Conservation (phyloP, 2,329 filamentous ascomycete genomes). For the Xylariaceae sp. region DNA sequence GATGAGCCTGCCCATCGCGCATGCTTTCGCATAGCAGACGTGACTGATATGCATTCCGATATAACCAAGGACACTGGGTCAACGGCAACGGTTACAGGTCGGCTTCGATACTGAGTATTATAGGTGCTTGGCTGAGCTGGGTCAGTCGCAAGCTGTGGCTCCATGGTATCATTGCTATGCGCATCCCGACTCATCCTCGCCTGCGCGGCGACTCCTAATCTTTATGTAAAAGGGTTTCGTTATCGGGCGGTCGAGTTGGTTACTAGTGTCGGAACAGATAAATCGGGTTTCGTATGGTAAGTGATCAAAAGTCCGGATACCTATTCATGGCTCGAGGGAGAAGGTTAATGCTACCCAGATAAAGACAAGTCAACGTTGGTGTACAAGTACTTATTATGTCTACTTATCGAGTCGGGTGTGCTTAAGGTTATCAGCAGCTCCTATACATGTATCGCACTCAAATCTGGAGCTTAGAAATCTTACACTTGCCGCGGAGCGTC, state of each 20-base stretch:
- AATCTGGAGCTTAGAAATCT: slow-evolving; percentile 9
- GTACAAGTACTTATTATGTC: not conserved
- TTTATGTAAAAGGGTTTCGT: slow-evolving; percentile 10
- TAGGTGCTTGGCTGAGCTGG: slow-evolving; percentile 32
- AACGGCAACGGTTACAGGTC: slow-evolving; percentile 76
- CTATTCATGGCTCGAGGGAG: not conserved
- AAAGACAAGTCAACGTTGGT: not conserved
- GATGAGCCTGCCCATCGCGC: slow-evolving; percentile 94
- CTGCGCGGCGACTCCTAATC: slow-evolving; percentile 27
- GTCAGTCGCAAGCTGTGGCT: slow-evolving; percentile 31
- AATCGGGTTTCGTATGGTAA: not conserved
- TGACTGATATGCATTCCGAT: slow-evolving; percentile 98
- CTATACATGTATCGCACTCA: slow-evolving; percentile 1
- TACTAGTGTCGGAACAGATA: too few relatives aligned
- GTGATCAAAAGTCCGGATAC: not conserved
- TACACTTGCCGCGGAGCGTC: slow-evolving; percentile 16
- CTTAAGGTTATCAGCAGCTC: too few relatives aligned
- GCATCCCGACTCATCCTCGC: slow-evolving; percentile 44
- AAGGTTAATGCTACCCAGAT: not conserved
- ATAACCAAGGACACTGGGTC: slow-evolving; percentile 92
- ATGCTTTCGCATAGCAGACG: slow-evolving; percentile 97
- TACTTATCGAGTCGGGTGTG: not conserved
- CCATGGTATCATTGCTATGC: slow-evolving; percentile 33
- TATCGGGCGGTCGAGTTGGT: slow-evolving; percentile 4
- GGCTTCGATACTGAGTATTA: slow-evolving; percentile 62